These are phyloP conservation scores for Phylloporus arenicola DNA, from an alignment of 768 basidiomycete genomes.

Conservation along the genomic window DNA sequence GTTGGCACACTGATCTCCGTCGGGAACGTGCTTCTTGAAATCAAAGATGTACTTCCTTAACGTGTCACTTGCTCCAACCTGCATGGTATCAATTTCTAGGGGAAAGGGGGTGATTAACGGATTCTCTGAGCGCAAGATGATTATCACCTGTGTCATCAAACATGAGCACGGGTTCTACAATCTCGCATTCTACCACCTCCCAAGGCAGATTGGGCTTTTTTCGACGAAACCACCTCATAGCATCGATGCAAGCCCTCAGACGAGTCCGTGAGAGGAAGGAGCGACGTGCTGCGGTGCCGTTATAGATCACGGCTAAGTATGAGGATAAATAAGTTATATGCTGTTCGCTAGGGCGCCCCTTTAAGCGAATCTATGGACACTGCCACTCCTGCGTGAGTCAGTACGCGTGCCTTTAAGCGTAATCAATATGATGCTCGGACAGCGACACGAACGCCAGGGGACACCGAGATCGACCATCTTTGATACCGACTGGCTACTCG, in stretches of 20 bases:
- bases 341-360: slow-evolving; percentile 11
- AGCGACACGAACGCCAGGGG: neutral
- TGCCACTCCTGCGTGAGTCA: slow-evolving; percentile 16
- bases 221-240: slow-evolving; percentile 44
- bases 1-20: slow-evolving; percentile 42
- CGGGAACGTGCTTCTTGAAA: slow-evolving; percentile 39
- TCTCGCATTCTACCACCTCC: slow-evolving; percentile 70
- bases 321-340: neutral
- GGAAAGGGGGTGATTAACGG: slow-evolving; percentile 6
- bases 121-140: slow-evolving; percentile 1
- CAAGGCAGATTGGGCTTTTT: slow-evolving; percentile 55
- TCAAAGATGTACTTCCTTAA: slow-evolving; percentile 63
- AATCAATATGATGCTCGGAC: slow-evolving; percentile 8
- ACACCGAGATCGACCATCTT: neutral
- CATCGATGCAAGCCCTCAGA: slow-evolving; percentile 12
- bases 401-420: neutral
- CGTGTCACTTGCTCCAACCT: slow-evolving; percentile 48
- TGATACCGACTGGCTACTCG: neutral
- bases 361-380: slow-evolving; percentile 13
- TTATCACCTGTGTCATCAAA: slow-evolving; percentile 58
- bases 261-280: slow-evolving; percentile 12
- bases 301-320: slow-evolving; percentile 9
- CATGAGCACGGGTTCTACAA: slow-evolving; percentile 59
- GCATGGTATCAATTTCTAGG: slow-evolving; percentile 55
- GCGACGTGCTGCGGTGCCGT: slow-evolving; percentile 15